phyloP scores from a whole-genome alignment of 306 rosid species.

The Lotus japonicus region DNA sequence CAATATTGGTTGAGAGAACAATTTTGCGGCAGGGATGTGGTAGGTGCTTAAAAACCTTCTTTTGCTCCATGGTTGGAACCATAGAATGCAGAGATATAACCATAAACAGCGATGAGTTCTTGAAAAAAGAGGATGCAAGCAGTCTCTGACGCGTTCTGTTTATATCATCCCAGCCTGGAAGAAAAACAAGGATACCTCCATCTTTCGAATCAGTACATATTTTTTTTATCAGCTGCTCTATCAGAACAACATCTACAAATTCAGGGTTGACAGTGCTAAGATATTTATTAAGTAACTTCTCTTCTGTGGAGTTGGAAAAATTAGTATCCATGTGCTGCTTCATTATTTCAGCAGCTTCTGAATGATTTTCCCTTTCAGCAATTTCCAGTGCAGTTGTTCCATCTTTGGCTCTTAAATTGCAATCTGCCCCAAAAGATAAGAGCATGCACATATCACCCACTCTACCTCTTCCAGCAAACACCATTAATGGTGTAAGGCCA shows the following conservation, averaged over 20 bases:
- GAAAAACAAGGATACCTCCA: conserved; percentile 91
- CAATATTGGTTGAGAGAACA: conserved; percentile 87
- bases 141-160: conserved; percentile 62
- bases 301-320: conserved; percentile 42
- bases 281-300: conserved; percentile 51
- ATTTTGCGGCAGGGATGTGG: conserved; percentile 80
- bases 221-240: conserved; percentile 64
- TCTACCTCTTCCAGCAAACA: conserved; percentile 87
- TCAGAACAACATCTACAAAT: conserved; percentile 56
- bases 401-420: conserved; percentile 56
- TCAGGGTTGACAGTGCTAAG: conserved; percentile 53
- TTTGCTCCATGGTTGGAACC: conserved; percentile 77
- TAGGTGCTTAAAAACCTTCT: conserved; percentile 60
- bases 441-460: conserved; percentile 73
- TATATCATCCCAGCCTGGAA: conserved; percentile 98
- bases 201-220: conserved; percentile 71
- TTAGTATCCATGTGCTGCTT: conserved; percentile 44
- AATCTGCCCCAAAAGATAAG: conserved; percentile 73
- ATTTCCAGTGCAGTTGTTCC: conserved; percentile 64
- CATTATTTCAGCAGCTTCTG: conserved; percentile 52
- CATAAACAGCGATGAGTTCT: conserved; percentile 37
- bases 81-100: conserved; percentile 76
- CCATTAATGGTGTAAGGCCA: conserved; percentile 80
- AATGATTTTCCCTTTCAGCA: conserved; percentile 57
- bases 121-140: conserved; percentile 49